A percentile compares a stretch with the other conserved stretches of the same genome.
phyloP scores from a whole-genome alignment of 2,329 filamentous ascomycete species.

The Fusarium sulawesiense region DNA sequence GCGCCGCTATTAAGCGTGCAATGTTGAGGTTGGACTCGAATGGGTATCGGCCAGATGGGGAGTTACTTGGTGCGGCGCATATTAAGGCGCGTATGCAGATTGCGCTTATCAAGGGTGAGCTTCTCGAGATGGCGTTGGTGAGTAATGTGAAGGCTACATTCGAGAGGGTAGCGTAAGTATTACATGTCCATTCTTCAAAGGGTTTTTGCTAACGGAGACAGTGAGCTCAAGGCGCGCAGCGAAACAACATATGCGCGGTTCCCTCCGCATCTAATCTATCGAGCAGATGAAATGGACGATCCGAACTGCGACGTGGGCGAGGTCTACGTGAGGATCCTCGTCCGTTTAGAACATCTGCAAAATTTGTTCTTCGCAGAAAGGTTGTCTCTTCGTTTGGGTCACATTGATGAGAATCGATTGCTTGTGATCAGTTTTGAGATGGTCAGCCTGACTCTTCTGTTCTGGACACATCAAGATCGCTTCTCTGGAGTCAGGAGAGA shows the following conservation, averaged over 20 bases:
- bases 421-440: conserved; percentile 61
- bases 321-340: conserved; percentile 59
- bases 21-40: conserved; percentile 55
- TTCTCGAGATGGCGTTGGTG: conserved; percentile 67
- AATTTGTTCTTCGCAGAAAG: conserved; percentile 70
- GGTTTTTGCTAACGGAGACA: conserved; percentile 25
- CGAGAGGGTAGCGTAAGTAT: conserved; percentile 37
- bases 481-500: conserved; percentile 56
- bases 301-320: conserved; percentile 44
- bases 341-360: conserved; percentile 63
- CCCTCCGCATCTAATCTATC: conserved; percentile 54
- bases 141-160: conserved; percentile 23
- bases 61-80: conserved; percentile 58
- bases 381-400: conserved; percentile 60
- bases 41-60: conserved; percentile 64
- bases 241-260: conserved; percentile 50
- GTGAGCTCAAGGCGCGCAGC: conserved; percentile 53
- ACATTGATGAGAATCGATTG: conserved; percentile 53
- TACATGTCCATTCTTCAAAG: accelerated
- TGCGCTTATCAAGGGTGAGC: conserved; percentile 65
- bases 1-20: conserved; percentile 40
- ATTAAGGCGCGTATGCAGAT: conserved; percentile 60
- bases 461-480: conserved; percentile 63
- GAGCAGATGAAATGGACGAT: conserved; percentile 53
- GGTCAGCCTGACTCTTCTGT: conserved; percentile 58